Conservation (phyloP, 2,329 filamentous ascomycete species). For the Sporothrix brunneoviolacea region DNA sequence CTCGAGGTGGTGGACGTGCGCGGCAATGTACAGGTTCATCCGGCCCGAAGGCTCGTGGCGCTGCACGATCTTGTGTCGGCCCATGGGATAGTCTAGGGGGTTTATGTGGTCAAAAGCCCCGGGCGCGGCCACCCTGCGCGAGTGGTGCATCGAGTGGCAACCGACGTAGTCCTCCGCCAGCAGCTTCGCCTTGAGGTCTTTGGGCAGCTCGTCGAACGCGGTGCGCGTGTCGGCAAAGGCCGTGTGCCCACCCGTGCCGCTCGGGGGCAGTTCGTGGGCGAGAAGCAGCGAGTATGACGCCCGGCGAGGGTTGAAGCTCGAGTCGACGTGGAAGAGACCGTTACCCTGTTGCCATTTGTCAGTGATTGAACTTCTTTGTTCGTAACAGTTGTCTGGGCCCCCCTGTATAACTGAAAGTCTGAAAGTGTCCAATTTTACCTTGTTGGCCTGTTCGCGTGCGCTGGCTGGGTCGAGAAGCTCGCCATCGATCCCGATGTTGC, state of each 20-base stretch:
- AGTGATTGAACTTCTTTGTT: too few species aligned
- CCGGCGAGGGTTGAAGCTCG: neutral
- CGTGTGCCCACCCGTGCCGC: neutral
- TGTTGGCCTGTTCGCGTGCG: neutral
- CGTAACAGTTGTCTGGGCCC: too few species aligned
- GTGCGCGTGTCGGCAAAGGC: neutral
- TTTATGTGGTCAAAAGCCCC: neutral
- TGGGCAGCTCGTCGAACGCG: neutral
- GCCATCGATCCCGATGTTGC: neutral
- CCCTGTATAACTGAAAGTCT: too few species aligned
- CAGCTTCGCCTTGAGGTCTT: neutral
- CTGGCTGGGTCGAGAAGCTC: neutral
- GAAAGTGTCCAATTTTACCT: too few species aligned
- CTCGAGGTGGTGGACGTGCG: neutral
- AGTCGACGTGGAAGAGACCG: neutral
- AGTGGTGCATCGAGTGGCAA: conserved; percentile 1
- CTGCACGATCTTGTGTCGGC: neutral
- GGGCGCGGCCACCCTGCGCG: neutral
- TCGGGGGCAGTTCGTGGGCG: neutral
- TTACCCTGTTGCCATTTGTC: too few species aligned
- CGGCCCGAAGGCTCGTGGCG: neutral
- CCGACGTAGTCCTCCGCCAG: neutral
- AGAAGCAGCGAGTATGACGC: neutral
- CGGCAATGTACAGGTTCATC: neutral
- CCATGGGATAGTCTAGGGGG: neutral